Evolutionary conservation across 164 flowering plant genomes (phyloP), one percentile per base, ranked within the genome.

Genomic region (Buxus sempervirens): DNA sequence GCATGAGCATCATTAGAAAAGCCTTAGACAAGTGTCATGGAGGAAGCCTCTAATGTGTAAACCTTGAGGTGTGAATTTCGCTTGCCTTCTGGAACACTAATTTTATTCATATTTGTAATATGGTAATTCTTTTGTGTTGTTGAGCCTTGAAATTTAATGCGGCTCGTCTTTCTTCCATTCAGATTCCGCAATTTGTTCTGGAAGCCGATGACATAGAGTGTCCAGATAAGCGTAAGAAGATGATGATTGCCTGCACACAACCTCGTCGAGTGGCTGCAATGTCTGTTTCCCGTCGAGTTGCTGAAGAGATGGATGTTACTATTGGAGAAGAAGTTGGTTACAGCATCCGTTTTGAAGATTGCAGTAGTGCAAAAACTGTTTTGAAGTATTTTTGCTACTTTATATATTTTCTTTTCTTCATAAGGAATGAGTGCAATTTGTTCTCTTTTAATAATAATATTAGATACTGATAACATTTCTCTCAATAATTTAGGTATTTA

Each of bases 251-350:
- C 19, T 95, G 97, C 76, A 95, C 99, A 6, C 99, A 92, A 71
- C 99, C 97, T 25, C 89, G 98, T 58, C 84, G 98, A 78, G 99
- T 95, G 80, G 99, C 99, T 66, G 99, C 99, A 23, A 95, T 92
- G 99, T 95, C 99, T 77, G 98, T 95, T 42, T 90, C 99, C 4
- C 84, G 97, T 24, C 85, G 98, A 70, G 99, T 95, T 78, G 94
- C 99, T 60, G 96, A 95, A 73, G 99, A 95, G 83, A 92, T 95
- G 98, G 99, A 92, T 80, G 97, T 90, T 10, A 79, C 80, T 2
- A 90, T 95, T n/a, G 99, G 98, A 58, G 99, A 92, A 75, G 99
- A 95, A 87, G 97, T 95, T 69, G 99, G 99, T 84, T 95, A 95
- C 56, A 92, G 94, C 81, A 92, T 95, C 61, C 91, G 98, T 67